phyloP scores from a whole-genome alignment of 2,329 filamentous ascomycete species.

The Fusarium gaditjirri region DNA sequence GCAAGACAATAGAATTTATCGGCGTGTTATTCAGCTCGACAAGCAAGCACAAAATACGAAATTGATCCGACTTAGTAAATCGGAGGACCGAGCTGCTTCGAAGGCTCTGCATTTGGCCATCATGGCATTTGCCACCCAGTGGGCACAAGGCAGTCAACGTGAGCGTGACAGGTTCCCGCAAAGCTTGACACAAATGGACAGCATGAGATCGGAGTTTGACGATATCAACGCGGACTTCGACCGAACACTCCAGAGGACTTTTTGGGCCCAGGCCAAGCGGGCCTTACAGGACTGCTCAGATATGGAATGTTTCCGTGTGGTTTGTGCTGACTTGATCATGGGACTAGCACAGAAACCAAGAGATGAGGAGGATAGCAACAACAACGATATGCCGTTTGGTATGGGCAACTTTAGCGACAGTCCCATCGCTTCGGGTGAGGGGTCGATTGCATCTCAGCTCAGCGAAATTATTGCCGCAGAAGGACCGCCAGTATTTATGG shows the following conservation, averaged over 20 bases:
- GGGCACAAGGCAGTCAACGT: constrained; percentile 47
- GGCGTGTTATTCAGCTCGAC: constrained; percentile 60
- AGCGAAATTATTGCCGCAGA: constrained; percentile 46
- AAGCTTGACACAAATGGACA: constrained; percentile 38
- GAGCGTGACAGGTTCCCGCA: constrained; percentile 42
- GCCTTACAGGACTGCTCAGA: constrained; percentile 51
- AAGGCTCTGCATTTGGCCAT: constrained; percentile 60
- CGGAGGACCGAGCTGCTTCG: constrained; percentile 56
- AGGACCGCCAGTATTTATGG: constrained; percentile 47
- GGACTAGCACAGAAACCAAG: constrained; percentile 52
- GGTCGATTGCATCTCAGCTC: constrained; percentile 46
- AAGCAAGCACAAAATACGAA: constrained; percentile 53
- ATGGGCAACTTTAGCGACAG: constrained; percentile 32
- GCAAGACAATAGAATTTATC: constrained; percentile 59
- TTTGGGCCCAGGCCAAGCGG: constrained; percentile 53
- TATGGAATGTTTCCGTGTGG: constrained; percentile 54
- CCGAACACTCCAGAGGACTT: constrained; percentile 49
- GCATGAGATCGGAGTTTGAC: constrained; percentile 41
- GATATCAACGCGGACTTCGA: constrained; percentile 52
- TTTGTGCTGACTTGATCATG: constrained; percentile 55
- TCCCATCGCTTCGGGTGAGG: constrained; percentile 37
- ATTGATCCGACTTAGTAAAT: constrained; percentile 53
- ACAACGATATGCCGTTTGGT: constrained; percentile 22
- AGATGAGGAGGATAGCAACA: constrained; percentile 41
- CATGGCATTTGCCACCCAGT: constrained; percentile 64